These are phyloP conservation scores for Chrysophaeum taylorii DNA, from an alignment of 352 stramenopile species.

Conservation along the genomic window DNA sequence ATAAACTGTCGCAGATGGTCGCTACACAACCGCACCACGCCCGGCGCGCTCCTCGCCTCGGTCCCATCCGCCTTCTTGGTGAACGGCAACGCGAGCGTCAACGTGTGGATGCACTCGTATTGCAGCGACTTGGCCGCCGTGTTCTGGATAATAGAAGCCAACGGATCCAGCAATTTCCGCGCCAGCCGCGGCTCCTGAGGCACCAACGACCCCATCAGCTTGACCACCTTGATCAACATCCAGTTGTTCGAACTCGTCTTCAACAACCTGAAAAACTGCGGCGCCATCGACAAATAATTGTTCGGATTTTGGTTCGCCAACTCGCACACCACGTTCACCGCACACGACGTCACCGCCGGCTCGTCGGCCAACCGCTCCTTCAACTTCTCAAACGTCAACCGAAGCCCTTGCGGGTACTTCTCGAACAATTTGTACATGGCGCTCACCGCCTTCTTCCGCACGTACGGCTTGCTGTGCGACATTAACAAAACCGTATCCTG, in stretches of 20 bases:
- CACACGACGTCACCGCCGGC: conserved; percentile 87
- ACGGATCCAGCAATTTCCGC: conserved; percentile 90
- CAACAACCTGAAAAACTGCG: conserved; percentile 94
- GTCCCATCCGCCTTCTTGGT: conserved; percentile 87
- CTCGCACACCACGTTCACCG: conserved; percentile 98
- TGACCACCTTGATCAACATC: conserved; percentile 99
- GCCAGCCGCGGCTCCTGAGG: conserved; percentile 92
- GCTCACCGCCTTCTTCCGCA: conserved; percentile 95
- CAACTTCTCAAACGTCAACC: conserved; percentile 93
- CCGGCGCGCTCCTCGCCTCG: conserved; percentile 77
- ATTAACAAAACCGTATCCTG: conserved; percentile 46
- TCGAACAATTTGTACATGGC: conserved; percentile 98
- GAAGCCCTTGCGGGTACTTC: conserved; percentile 90
- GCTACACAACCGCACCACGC: conserved; percentile 85
- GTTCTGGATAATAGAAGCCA: conserved; percentile 91
- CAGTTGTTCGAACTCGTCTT: conserved; percentile 97
- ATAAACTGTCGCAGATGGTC: conserved; percentile 89
- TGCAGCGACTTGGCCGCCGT: conserved; percentile 94
- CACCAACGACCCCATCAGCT: conserved; percentile 91
- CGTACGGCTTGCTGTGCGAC: conserved; percentile 78
- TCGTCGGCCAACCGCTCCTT: conserved; percentile 93
- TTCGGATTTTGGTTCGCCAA: conserved; percentile 95
- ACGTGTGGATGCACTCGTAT: conserved; percentile 92
- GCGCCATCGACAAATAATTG: conserved; percentile 94
- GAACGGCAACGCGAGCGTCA: conserved; percentile 90